Base-by-base conservation (phyloP, 163 green algal species). In the Botryococcus braunii region DNA sequence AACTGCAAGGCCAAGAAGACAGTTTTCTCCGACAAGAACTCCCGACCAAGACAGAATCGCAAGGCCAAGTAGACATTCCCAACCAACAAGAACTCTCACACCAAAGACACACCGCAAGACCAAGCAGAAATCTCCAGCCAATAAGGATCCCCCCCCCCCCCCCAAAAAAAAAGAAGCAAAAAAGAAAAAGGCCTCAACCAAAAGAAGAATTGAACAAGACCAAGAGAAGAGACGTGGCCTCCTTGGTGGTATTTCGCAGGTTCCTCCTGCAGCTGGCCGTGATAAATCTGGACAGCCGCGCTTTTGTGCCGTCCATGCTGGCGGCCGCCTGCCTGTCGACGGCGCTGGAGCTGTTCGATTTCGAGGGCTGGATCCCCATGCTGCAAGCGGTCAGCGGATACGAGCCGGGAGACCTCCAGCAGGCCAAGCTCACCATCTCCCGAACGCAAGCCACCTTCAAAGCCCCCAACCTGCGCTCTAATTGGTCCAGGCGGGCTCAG, bases 181-280 rank as follows among this genome's bases (percentile, higher is more conserved):
- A 8, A 9, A 29, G 9, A 7, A 61, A n/a, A 21, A 32, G 17
- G 9, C 8, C 13, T 61, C n/a, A 17, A 55, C 46, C 46, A 27
- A 21, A 17, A 55, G 46, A 17, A 55, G 46, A 21, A 21, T 55
- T 21, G 21, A 17, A 55, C 46, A 17, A 27, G 46, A 17, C 21
- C 46, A 55, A 55, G 17, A 55, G 52, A 29, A 25, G 34, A 25
- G 31, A 35, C 34, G 52, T 61, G 8, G 13, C 52, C 34, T 61
- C 21, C 34, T 25, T 35, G 17, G 34, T 32, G 41, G 25, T 1
- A 2, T 1, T 2, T 41, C 66, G 74, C 75, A 79, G 76, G 57
- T 88, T 86, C 74, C 60, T 88, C 39, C 50, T 88, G 32, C 73
- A 86, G 49, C 72, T 88, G 27, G 58, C 55, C 11, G 68, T 85